Evolutionary conservation across 805 yeast species (phyloP).

Genomic region (Candida qinlingensis): DNA sequence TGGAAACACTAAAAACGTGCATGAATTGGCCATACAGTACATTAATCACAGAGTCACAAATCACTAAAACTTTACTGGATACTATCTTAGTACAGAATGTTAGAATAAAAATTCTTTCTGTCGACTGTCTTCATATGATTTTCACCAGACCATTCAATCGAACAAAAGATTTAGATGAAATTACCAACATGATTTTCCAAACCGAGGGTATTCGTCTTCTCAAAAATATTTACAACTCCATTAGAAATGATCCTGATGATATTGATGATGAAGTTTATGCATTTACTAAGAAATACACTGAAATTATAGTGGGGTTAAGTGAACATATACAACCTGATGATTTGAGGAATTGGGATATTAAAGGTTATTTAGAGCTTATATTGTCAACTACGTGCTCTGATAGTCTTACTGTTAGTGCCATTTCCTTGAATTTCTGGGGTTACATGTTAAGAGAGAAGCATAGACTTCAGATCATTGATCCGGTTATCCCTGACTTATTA

Average conservation of each 20-base stretch:
- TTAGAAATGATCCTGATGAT: conserved; percentile 56
- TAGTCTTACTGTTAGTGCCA: conserved; percentile 83
- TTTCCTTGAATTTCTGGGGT: conserved; percentile 93
- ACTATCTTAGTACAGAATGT: conserved; percentile 56
- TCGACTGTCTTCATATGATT: conserved; percentile 85
- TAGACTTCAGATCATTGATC: conserved; percentile 44
- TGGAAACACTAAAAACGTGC: conserved; percentile 84
- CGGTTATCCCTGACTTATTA: conserved; percentile 59
- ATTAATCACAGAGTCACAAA: conserved; percentile 60
- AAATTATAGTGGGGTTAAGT: conserved; percentile 83
- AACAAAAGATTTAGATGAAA: conserved; percentile 64
- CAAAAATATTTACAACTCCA: conserved; percentile 51
- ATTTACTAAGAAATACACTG: conserved; percentile 82
- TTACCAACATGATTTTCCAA: conserved; percentile 74
- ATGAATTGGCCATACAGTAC: conserved; percentile 86
- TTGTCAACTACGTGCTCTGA: conserved; percentile 78
- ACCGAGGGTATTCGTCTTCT: conserved; percentile 70
- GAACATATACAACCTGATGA: conserved; percentile 59
- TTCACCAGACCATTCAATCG: conserved; percentile 72
- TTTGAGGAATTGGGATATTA: conserved; percentile 50
- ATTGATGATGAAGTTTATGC: conserved; percentile 79
- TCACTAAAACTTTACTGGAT: conserved; percentile 56
- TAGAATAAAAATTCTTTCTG: conserved; percentile 71
- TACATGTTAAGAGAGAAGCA: conserved; percentile 77
- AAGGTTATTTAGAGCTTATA: conserved; percentile 66